Percentiles rank a stretch among this genome's conserved stretches.
These are phyloP conservation scores for Cryphonectria japonica DNA, from an alignment of 2,329 filamentous ascomycete species.

Conservation along the genomic window DNA sequence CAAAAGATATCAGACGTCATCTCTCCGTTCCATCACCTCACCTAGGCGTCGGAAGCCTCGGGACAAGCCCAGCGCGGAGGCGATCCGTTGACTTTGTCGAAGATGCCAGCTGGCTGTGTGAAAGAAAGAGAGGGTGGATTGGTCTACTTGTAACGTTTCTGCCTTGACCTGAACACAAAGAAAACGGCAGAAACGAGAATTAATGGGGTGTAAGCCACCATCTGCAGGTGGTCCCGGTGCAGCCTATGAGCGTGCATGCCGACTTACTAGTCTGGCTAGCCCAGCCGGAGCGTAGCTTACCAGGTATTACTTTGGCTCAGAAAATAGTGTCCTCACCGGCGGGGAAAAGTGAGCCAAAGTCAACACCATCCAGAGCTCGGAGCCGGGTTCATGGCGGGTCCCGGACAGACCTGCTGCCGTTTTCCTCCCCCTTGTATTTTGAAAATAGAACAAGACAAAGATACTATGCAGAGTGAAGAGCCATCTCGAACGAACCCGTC, in stretches of 20 bases:
- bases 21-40: background rate
- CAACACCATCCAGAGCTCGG: conserved; percentile 9
- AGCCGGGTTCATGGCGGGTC: background rate
- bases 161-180: background rate
- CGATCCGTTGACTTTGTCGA: background rate
- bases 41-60: background rate
- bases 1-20: background rate
- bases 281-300: background rate
- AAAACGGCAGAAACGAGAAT: background rate
- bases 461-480: background rate
- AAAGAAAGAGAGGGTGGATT: background rate
- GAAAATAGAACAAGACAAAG: background rate
- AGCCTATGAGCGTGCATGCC: background rate
- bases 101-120: background rate
- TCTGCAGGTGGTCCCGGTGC: background rate
- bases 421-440: conserved; percentile 4
- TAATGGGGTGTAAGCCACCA: background rate
- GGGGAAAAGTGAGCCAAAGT: conserved; percentile 6
- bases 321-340: conserved; percentile 1
- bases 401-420: conserved; percentile 1
- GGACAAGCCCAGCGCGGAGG: background rate
- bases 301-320: background rate
- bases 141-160: background rate
- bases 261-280: background rate
- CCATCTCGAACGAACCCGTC: background rate